These are phyloP conservation scores for Trichomonascaceae sp. DNA, from an alignment of 1,139 yeast genomes.

Conservation along the genomic window DNA sequence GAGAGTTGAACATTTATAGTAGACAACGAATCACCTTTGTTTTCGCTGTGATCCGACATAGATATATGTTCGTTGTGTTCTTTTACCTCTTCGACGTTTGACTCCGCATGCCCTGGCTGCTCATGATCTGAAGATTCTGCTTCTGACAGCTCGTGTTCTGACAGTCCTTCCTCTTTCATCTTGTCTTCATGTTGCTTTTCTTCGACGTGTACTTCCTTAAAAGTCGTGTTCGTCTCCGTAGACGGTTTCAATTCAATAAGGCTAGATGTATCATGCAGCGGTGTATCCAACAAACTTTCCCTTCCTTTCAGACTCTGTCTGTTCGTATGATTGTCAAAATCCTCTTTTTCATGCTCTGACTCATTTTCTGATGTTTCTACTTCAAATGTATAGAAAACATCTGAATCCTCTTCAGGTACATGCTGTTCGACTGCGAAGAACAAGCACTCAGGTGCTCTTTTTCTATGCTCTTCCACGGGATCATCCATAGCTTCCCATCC, in stretches of 20 bases:
- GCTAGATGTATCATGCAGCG: neutral
- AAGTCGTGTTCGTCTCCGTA: no score
- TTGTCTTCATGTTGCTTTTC: neutral
- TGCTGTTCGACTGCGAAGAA: slow-evolving; percentile 29
- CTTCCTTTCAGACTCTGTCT: slow-evolving; percentile 6
- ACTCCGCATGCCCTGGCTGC: neutral
- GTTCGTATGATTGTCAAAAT: neutral
- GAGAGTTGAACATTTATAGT: neutral
- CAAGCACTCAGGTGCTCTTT: slow-evolving; percentile 46
- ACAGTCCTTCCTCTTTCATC: neutral
- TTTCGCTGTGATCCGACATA: neutral
- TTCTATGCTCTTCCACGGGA: slow-evolving; percentile 41
- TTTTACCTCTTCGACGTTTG: neutral
- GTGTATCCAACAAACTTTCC: slow-evolving; percentile 4
- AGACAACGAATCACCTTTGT: neutral
- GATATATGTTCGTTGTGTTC: neutral
- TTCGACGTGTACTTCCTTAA: slow-evolving; percentile 5
- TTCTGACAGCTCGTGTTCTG: neutral
- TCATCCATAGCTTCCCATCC: slow-evolving; percentile 69
- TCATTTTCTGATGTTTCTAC: neutral
- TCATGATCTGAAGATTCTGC: neutral
- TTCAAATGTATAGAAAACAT: neutral
- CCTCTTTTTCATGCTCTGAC: neutral
- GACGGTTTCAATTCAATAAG: slow-evolving; percentile 8
- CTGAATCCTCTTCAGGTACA: neutral